Evolutionary conservation across 768 basidiomycete genomes (phyloP), one percentile per base, ranked within the genome.

Genomic region (Tulasnella sp.): DNA sequence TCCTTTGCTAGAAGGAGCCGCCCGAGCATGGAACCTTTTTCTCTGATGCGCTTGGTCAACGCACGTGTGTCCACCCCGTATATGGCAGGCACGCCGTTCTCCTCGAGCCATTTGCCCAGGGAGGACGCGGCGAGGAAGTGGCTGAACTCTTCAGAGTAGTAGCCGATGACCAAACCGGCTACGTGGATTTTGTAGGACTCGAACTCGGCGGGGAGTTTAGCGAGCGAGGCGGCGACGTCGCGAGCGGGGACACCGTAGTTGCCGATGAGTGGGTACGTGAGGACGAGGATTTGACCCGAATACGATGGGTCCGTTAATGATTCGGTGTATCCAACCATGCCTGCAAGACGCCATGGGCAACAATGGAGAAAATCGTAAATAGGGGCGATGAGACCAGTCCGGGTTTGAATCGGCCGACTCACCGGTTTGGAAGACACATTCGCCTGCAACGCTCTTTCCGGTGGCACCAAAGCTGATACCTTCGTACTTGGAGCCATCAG

Each of bases 361-460:
- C 7, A 26, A 6, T 7, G 29, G 61, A 26, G 61, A 32, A 32
- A 29, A 35, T 67, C 32, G 32, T 16, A 67, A 29, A 35, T 67
- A 67, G 61, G 61, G 61, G 61, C 61, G 5, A 67, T 26, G 29
- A 26, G 26, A 29, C 23, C 61, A 67, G 61, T 67, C 26, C 32
- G 32, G 32, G 26, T 67, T 67, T 16, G 29, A 35, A 67, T 76
- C 35, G 35, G 51, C 29, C 78, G n/a, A 81, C 92, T 84, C 82
- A 96, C 98, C 98, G 55, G 98, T 99, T 87, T 98, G 97, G 86
- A 99, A 99, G 83, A 99, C 98, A 84, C 98, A 99, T 89, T 99
- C 98, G 82, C 98, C 98, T 23, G 97, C 89, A 42, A 97, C 88
- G 83, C 94, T 96, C 85, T 95, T 96, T 70, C 88, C 90, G 81